phyloP scores from a whole-genome alignment of 305 asterid genomes.

The Andrographis paniculata region DNA sequence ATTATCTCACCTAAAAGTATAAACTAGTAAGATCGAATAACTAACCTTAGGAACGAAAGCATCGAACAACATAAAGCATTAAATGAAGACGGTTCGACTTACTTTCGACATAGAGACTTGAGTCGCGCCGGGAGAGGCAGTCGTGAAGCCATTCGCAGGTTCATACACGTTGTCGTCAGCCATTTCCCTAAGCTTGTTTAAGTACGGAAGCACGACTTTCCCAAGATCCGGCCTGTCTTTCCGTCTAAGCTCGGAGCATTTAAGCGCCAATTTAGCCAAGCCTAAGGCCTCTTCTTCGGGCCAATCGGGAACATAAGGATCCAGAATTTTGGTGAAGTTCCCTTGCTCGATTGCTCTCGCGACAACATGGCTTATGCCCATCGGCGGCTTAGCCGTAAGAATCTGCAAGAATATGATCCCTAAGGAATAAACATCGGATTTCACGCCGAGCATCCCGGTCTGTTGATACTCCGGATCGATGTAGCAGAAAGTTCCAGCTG shows the following conservation, averaged over 20 bases:
- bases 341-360: conserved; percentile 52
- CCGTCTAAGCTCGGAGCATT: conserved; percentile 54
- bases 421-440: conserved; percentile 61
- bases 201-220: conserved; percentile 40
- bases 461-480: conserved; percentile 76
- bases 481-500: conserved; percentile 76
- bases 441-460: conserved; percentile 78
- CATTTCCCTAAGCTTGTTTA: conserved; percentile 44
- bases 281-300: conserved; percentile 47
- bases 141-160: background rate
- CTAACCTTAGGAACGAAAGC: background rate
- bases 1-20: too few relatives aligned
- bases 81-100: background rate
- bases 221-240: conserved; percentile 75
- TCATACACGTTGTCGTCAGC: conserved; percentile 33
- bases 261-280: conserved; percentile 42
- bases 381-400: conserved; percentile 51
- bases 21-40: too few relatives aligned
- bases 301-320: conserved; percentile 53
- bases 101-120: background rate
- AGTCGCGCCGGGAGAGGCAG: background rate
- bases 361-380: conserved; percentile 62
- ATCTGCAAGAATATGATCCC: conserved; percentile 63
- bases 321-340: conserved; percentile 42
- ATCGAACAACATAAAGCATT: background rate